Conservation (phyloP, 2,329 filamentous ascomycete genomes). For the Massarina eburnea region DNA sequence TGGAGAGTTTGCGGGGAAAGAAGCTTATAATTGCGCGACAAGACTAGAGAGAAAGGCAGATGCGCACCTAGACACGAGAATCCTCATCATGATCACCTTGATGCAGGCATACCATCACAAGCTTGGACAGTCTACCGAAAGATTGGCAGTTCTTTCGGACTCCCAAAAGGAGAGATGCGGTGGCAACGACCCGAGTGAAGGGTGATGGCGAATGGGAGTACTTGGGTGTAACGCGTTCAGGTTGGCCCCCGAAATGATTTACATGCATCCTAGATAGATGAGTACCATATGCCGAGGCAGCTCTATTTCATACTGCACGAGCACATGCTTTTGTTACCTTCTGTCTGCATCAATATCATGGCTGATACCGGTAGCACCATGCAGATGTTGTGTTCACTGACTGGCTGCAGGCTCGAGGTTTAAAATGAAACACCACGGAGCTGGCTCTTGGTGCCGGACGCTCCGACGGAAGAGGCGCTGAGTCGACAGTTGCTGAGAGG, state of each 20-base stretch:
- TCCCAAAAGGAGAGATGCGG: conserved; percentile 23
- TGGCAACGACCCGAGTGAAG: conserved; percentile 22
- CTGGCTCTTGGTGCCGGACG: conserved; percentile 4
- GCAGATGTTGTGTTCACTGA: conserved; percentile 3
- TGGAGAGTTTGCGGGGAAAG: conserved; percentile 31
- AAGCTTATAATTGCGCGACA: background rate
- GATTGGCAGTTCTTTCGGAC: conserved; percentile 16
- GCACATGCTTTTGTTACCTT: conserved; percentile 18
- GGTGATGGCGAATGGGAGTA: conserved; percentile 17
- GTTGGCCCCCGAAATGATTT: conserved; percentile 36
- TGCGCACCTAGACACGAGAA: conserved; percentile 20
- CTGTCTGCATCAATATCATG: conserved; percentile 2
- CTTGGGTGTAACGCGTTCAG: conserved; percentile 24
- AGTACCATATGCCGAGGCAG: conserved; percentile 12
- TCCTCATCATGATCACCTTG: conserved; percentile 1
- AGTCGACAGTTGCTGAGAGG: background rate
- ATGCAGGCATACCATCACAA: conserved; percentile 3
- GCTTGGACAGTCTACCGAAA: conserved; percentile 7
- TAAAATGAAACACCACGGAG: background rate
- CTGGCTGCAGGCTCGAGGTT: conserved; percentile 6
- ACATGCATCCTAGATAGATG: conserved; percentile 19
- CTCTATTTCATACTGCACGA: conserved; percentile 1
- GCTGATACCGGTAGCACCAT: conserved; percentile 11
- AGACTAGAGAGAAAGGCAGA: conserved; percentile 24
- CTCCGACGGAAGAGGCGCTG: conserved; percentile 6